Base-by-base conservation (phyloP, 2,329 filamentous ascomycete genomes). In the Alternaria ethzedia region DNA sequence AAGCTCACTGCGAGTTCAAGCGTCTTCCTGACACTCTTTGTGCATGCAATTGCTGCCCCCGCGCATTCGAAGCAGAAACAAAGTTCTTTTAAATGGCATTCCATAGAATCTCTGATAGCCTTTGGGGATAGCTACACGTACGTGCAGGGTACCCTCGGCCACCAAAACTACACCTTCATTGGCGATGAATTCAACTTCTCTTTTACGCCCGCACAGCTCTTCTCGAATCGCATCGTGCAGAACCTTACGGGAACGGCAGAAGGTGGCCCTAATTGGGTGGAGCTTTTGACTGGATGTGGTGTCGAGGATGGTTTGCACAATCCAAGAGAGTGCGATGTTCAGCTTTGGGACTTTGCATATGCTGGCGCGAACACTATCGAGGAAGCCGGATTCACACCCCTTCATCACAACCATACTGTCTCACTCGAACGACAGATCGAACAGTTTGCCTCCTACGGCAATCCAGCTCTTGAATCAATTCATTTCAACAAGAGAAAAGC, bases 261-360 rank as follows among this genome's bases (percentile, higher is more conserved):
- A 57, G 86, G 84, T 1, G 85, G 86, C 0, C 83, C 85, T 0
- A 86, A 87, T 59, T 88, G 85, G 85, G 80, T 86, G 6, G 84
- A 87, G 68, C 84, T 81, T 58, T 76, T 88, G 21, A 87, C 86
- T 7, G 73, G 76, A 1, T 87, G 86, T 69, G 85, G 83, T n/a
- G 54, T 83, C 9, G 69, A 82, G 41, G 71, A 79, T 13, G 83
- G 84, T 8, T 70, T 83, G 4, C 83, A 79, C 10, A 76, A 78
- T 3, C 85, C 84, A 3, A 71, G 73, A 25, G 75, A 76, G 20
- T 87, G 86, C 68, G 65, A 78, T 10, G 78, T 75, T 11, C 83
- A 87, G 56, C 78, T 88, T 0, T 88, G 86, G 86, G 82, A 87
- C 59, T 87, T 87, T 68, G 85, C 86, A 0, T 87, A 86, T 63